Percentiles rank a stretch among this genome's conserved stretches.
Evolutionary conservation across 2,329 filamentous ascomycete genomes (phyloP).

Genomic region (Kalmusia sp.): DNA sequence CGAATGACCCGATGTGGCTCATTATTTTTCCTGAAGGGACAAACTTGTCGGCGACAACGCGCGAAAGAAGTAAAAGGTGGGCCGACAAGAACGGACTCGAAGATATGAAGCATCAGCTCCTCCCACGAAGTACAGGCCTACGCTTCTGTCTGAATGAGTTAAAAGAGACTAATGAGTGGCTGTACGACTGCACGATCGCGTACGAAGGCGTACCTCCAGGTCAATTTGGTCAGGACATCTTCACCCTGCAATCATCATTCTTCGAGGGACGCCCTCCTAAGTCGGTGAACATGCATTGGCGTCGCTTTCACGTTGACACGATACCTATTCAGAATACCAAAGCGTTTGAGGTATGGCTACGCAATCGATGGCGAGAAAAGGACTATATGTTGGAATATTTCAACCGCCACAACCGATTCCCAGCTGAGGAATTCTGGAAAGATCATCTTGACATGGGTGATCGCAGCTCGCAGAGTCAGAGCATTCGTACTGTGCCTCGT

Average conservation of each 20-base stretch:
- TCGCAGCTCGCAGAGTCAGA: constrained; percentile 44
- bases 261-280: constrained; percentile 88
- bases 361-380: constrained; percentile 89
- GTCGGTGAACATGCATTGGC: constrained; percentile 97
- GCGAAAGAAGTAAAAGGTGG: constrained; percentile 75
- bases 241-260: constrained; percentile 85
- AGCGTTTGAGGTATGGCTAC: constrained; percentile 84
- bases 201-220: constrained; percentile 83
- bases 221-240: constrained; percentile 88
- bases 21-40: constrained; percentile 89
- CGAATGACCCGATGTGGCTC: constrained; percentile 85
- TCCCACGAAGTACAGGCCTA: constrained; percentile 81
- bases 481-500: constrained; percentile 38
- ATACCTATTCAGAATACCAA: constrained; percentile 80
- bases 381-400: constrained; percentile 88
- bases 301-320: constrained; percentile 78
- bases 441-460: constrained; percentile 47
- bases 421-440: constrained; percentile 65
- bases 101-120: constrained; percentile 75
- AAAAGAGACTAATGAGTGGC: constrained; percentile 75
- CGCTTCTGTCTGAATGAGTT: constrained; percentile 82
- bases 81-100: constrained; percentile 76
- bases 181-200: constrained; percentile 93
- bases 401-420: constrained; percentile 75
- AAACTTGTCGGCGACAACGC: constrained; percentile 75